Evolutionary conservation across 352 stramenopile genomes (phyloP), one percentile per base, ranked within the genome.

Genomic region (Thalassiosira mediterranea): DNA sequence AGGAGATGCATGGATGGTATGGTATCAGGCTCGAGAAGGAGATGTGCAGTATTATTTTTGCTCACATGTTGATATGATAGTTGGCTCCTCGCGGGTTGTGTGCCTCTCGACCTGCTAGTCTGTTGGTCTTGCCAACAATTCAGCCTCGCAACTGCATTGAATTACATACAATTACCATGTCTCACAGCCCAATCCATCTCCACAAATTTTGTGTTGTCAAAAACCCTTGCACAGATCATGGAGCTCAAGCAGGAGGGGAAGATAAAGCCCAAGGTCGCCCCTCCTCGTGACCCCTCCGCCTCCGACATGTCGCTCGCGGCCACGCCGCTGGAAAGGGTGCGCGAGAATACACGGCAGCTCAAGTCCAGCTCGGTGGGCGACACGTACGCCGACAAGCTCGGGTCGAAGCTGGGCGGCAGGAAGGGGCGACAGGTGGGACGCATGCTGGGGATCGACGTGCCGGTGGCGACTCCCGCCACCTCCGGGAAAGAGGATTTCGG

Each of bases 201-300:
- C n/a, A n/a, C n/a, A n/a, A n/a, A n/a, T n/a, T n/a, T n/a, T n/a
- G n/a, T n/a, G n/a, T n/a, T n/a, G n/a, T n/a, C n/a, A n/a, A n/a
- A n/a, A n/a, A n/a, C n/a, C n/a, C n/a, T n/a, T n/a, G n/a, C n/a
- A 56, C 78, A 87, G 61, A 88, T 88, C 68, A 61, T 67, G 17
- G 28, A 83, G 61, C 54, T 86, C 0, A 86, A 86, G 60, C 42
- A 61, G 34, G 53, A 86, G 51, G 81, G 81, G 28, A 76, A 62
- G 52, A 15, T 88, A 10, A 60, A 67, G 11, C 81, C 70, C 0
- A 51, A 61, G 4, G 61, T 26, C 4, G 49, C 60, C 26, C n/a
- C 11, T 2, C 8, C 17, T 10, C 17, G 3, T 48, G 13, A 15
- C 10, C 28, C 44, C 25, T 52, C 44, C 1, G 23, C 44, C n/a